These are phyloP conservation scores for Ogataea hybrid DNA, from an alignment of 1,139 yeast species.

Conservation along the genomic window DNA sequence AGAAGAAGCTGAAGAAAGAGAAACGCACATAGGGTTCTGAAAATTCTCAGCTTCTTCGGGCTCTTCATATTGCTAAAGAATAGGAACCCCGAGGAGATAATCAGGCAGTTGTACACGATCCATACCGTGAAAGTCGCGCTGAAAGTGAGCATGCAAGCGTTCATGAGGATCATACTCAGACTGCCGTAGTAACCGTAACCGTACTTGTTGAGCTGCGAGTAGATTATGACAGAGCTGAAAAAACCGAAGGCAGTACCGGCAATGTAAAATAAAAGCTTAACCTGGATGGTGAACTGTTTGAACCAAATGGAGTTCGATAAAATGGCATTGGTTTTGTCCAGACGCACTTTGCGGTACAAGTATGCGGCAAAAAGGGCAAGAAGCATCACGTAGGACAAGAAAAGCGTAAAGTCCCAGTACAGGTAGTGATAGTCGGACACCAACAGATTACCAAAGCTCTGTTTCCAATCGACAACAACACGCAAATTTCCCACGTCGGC, in stretches of 20 bases:
- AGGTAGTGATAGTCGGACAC: constrained; percentile 28
- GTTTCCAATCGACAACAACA: constrained; percentile 30
- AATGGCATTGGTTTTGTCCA: constrained; percentile 23
- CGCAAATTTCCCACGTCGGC: constrained; percentile 10
- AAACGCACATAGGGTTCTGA: constrained; percentile 20
- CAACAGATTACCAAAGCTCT: constrained; percentile 30
- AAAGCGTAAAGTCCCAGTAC: constrained; percentile 22
- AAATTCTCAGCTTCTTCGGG: constrained; percentile 14
- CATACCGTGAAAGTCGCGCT: constrained; percentile 29
- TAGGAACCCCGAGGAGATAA: constrained; percentile 30
- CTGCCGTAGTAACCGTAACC: constrained; percentile 25
- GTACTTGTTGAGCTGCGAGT: constrained; percentile 24
- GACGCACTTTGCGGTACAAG: constrained; percentile 13
- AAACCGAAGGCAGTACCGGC: constrained; percentile 20
- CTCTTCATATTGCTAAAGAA: constrained; percentile 21
- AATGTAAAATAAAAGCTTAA: constrained; percentile 26
- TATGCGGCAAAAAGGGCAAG: constrained; percentile 17
- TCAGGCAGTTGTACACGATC: constrained; percentile 30
- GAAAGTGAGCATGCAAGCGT: constrained; percentile 20
- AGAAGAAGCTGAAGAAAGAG: constrained; percentile 27
- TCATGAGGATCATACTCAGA: constrained; percentile 20
- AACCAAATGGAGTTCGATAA: constrained; percentile 18
- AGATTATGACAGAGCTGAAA: constrained; percentile 21
- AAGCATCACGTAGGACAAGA: constrained; percentile 20
- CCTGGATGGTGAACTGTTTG: constrained; percentile 26